Conservation (phyloP, 106 monocot genomes). For the Dendrobium catenatum region DNA sequence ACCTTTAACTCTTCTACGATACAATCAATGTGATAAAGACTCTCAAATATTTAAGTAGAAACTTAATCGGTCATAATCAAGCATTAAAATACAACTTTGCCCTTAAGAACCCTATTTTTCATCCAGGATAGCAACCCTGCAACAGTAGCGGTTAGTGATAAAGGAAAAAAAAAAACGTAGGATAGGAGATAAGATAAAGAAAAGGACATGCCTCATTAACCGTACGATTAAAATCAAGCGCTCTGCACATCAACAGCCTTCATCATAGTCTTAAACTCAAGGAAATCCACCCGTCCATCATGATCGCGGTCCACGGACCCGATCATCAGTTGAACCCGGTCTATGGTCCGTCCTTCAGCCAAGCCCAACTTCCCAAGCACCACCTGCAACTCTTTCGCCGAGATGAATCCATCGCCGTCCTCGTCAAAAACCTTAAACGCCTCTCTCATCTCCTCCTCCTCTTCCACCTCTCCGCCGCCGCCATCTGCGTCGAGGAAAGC, state of each 20-base stretch:
- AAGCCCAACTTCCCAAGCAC: slow-evolving; percentile 68
- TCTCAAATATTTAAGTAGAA: not conserved
- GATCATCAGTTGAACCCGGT: slow-evolving; percentile 50
- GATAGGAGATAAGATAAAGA: not conserved
- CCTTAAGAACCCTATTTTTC: too few relatives aligned
- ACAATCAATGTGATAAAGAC: too few relatives aligned
- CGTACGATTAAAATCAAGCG: slow-evolving; percentile 1
- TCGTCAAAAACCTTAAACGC: slow-evolving; percentile 76
- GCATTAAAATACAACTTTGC: not conserved
- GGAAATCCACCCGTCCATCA: slow-evolving; percentile 55
- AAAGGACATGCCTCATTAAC: not conserved
- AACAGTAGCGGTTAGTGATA: too few relatives aligned
- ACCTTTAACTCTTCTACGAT: too few relatives aligned
- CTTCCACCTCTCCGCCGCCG: slow-evolving; percentile 7
- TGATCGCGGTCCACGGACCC: slow-evolving; percentile 41
- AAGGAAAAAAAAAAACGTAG: too few relatives aligned
- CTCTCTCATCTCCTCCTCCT: slow-evolving; percentile 46
- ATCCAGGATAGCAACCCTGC: too few relatives aligned
- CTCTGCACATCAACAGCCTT: slow-evolving; percentile 10
- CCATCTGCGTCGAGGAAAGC: slow-evolving; percentile 16
- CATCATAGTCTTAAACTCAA: slow-evolving; percentile 70
- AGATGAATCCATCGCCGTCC: slow-evolving; percentile 67
- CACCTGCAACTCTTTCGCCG: slow-evolving; percentile 56
- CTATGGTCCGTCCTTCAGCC: slow-evolving; percentile 29
- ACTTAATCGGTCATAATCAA: not conserved